These are phyloP conservation scores for Cnidoscolus chayamansa DNA, from an alignment of 441 rosid genomes.

Conservation along the genomic window DNA sequence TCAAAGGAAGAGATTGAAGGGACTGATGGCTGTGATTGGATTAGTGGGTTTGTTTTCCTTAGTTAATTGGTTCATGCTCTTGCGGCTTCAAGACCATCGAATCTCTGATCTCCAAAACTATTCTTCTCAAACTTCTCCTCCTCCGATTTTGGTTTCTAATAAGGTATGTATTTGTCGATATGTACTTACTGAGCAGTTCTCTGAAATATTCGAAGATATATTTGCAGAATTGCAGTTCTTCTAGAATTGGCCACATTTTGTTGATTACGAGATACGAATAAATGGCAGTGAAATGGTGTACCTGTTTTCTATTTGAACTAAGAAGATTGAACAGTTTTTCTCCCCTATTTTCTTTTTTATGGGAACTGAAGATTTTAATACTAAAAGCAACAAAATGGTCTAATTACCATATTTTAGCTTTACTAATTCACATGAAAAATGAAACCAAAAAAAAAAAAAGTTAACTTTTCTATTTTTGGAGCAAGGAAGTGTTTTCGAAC, in stretches of 20 bases:
- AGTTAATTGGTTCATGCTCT: constrained; percentile 68
- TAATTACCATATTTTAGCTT: neutral
- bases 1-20: constrained; percentile 41
- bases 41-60: constrained; percentile 65
- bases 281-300: neutral
- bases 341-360: neutral
- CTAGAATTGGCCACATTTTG: too few relatives aligned
- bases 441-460: too few relatives aligned
- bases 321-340: neutral
- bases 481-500: neutral
- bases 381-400: neutral
- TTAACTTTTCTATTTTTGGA: constrained; percentile 6
- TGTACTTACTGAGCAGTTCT: neutral
- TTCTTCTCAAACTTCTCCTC: constrained; percentile 35
- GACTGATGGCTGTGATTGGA: constrained; percentile 37
- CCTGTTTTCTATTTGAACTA: neutral
- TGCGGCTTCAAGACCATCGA: constrained; percentile 54
- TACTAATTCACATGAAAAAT: constrained; percentile 3
- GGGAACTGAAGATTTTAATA: neutral
- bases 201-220: neutral
- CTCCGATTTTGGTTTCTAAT: constrained; percentile 33
- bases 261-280: neutral
- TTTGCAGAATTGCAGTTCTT: neutral
- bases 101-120: constrained; percentile 24
- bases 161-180: constrained; percentile 46